Base-by-base conservation (phyloP, 768 basidiomycete species). In the Tricholoma flavovirens region DNA sequence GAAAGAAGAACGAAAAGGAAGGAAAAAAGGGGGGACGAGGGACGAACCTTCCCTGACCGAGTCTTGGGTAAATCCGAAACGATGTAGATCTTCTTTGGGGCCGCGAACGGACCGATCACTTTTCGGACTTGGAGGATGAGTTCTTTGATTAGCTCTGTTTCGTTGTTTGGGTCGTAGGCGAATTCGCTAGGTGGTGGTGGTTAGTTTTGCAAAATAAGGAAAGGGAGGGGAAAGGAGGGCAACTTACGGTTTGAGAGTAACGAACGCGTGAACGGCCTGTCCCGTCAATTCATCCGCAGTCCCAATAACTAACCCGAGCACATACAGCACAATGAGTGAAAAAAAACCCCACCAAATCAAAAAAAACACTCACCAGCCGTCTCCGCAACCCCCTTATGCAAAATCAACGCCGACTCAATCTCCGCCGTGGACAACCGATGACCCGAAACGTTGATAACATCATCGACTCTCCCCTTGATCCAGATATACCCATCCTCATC, bases 391-490 rank as follows among this genome's bases (percentile, higher is more conserved):
- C 96, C 96, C 64, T 84, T 83, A 78, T 98, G 95, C 66, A 91
- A 73, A 71, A 99, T 97, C 45, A 99, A 79, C 6, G 96, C 95
- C 2, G 91, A 93, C 75, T 99, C 96, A 58, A 99, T 97, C 75
- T 98, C 96, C 54, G 96, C 96, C 3, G 96, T 99, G 42, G 93
- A 95, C 53, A 99, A 77, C 64, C 96, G 87, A 71, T 99, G 96
- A 1, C 96, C 96, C 40, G 96, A 95, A 30, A 98, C 95, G 72
- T 98, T 98, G 81, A 97, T 97, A 57, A 97, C 94, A 74, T 96
- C 94, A 71, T 99, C 97, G 50, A 98, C 83, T 62, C 97, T 85
- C 51, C 96, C 97, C 72, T 93, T 93, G 73, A 99, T 98, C 96
- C 97, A 98, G 68, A 96, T 90, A 75, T 99, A 98, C 1, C 96